Evolutionary conservation across 2,329 filamentous ascomycete species (phyloP), one percentile per base, ranked within the genome.

Genomic region (Thyridium curvatum): DNA sequence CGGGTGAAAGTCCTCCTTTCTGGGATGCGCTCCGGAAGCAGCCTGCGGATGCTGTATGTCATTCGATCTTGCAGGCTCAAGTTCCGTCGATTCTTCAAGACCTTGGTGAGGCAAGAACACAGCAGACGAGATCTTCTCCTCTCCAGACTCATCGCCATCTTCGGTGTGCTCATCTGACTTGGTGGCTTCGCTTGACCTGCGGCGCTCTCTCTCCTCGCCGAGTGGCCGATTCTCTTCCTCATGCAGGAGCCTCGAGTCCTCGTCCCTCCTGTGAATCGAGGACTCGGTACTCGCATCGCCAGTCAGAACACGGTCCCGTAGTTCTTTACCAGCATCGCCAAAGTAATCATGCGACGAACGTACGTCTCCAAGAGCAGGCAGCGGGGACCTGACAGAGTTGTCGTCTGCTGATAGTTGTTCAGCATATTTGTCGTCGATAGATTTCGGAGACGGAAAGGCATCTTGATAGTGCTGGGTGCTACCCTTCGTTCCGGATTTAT

Each of bases 41-140:
- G 34, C 30, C 12, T 18, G 12, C 18, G 32, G 29, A 7, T 32
- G 33, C 17, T 35, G 38, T 8, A 36, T 18, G 15, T 12, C 35
- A 17, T 17, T 18, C 3, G 38, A 34, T 12, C 16, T 18, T 10
- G 33, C 14, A 3, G 38, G 33, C 8, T 8, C 35, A 14, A 15
- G 16, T n/a, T 29, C 33, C 10, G 29, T 12, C 2, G 14, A 17
- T 30, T 40, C 38, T 16, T 71, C 68, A 31, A 69, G 60, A 33
- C 71, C 72, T 51, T 86, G 80, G 64, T 91, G 86, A 32, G 86
- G 86, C 35, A 89, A 71, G 56, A 93, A 93, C 31, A 89, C 72
- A 17, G 86, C 86, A 26, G 85, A 91, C n/a, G 84, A 88, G 45
- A 93, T 89, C 59, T 91, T 86, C 58, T 93, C 86, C 56, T 86